Conservation (phyloP, 2,329 filamentous ascomycete genomes). For the Botrytis sinoallii region DNA sequence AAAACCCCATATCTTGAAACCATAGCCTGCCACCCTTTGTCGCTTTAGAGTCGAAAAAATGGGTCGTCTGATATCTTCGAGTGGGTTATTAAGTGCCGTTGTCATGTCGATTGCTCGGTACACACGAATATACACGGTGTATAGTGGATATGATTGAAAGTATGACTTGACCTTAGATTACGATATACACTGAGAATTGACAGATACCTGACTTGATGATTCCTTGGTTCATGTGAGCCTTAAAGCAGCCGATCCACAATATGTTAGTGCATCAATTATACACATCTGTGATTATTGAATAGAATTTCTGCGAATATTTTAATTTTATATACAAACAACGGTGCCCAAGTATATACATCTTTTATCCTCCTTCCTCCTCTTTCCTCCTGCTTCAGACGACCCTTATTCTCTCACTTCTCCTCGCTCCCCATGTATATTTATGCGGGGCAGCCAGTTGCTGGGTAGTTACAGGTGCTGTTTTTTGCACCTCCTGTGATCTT, state of each 20-base stretch:
- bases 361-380: background rate
- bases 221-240: background rate
- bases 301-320: background rate
- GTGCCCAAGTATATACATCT: background rate
- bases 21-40: background rate
- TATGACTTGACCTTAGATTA: background rate
- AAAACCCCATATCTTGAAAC: background rate
- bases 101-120: background rate
- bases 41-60: background rate
- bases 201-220: background rate
- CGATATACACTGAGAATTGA: background rate
- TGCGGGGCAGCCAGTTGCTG: slow-evolving; percentile 31
- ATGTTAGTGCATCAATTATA: background rate
- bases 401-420: background rate
- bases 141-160: background rate
- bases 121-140: background rate
- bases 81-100: background rate
- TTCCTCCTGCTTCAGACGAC: background rate
- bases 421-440: background rate
- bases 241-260: background rate
- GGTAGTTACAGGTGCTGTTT: slow-evolving; percentile 35
- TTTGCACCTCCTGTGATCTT: slow-evolving; percentile 32
- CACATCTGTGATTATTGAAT: background rate
- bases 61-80: background rate
- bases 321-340: background rate